A percentile compares a stretch with the other conserved stretches of the same genome.
Conservation (phyloP, 1,284 basidiomycete genomes). For the Filobasidium uniguttulatum region DNA sequence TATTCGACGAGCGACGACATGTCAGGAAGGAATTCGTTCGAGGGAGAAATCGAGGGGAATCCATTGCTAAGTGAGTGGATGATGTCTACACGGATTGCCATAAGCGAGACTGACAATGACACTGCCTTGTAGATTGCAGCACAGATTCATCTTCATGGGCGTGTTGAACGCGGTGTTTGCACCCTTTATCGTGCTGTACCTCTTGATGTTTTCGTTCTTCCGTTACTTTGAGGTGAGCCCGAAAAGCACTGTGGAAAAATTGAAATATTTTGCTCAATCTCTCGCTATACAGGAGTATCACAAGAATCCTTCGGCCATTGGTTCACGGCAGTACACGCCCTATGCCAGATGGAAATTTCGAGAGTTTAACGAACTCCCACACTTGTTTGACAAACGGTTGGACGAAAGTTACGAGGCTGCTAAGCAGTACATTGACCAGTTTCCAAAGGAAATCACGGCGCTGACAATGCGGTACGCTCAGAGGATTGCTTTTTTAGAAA, state of each 20-base stretch:
- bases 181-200: slow-evolving; percentile 93
- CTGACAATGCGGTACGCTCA: slow-evolving; percentile 63
- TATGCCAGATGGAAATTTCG: slow-evolving; percentile 97
- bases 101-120: background rate
- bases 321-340: slow-evolving; percentile 79
- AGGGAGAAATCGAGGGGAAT: slow-evolving; percentile 56
- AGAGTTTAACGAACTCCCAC: slow-evolving; percentile 95
- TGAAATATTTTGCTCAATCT: background rate
- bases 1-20: slow-evolving; percentile 75
- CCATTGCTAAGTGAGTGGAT: slow-evolving; percentile 65
- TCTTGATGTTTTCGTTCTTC: slow-evolving; percentile 97
- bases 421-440: slow-evolving; percentile 92
- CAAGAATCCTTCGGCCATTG: slow-evolving; percentile 90
- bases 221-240: slow-evolving; percentile 82
- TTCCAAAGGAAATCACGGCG: slow-evolving; percentile 85
- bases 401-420: slow-evolving; percentile 78
- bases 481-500: too few species aligned
- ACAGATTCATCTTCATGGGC: slow-evolving; percentile 91
- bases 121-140: slow-evolving; percentile 46
- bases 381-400: slow-evolving; percentile 73
- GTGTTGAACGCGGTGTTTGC: slow-evolving; percentile 86
- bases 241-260: background rate
- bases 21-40: slow-evolving; percentile 84
- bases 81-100: background rate
- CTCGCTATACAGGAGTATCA: slow-evolving; percentile 72